Base-by-base conservation (phyloP, 169 alveolate species). In the Sarcocystis neurona region DNA sequence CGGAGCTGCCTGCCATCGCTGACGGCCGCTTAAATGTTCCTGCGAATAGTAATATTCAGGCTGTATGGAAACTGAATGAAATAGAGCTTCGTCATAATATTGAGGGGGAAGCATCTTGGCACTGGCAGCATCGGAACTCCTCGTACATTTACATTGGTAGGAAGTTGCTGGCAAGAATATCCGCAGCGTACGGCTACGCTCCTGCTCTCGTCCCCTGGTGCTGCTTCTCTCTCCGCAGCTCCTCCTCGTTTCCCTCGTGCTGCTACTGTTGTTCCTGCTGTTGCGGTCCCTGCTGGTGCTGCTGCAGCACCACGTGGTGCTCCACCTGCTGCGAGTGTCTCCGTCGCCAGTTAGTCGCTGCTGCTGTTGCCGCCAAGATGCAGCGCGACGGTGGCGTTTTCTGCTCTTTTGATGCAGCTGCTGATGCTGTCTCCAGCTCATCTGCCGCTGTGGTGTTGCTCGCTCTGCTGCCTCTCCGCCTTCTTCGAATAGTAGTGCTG, bases 31-130 rank as follows among this genome's bases (percentile, higher is more conserved):
- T 72, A 32, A 72, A 72, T 39, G 82, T 39, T 27, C 82, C 82
- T 2, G 82, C 82, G n/a, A 72, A 72, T 18, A 39, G 43, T 15
- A 87, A 87, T 56, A 87, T 77, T 43, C 80, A 66, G 30, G 85
- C 90, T 1, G 44, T 75, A 37, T 50, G 60, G 79, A 91, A 89
- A 27, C 87, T 94, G 78, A 94, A 94, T 37, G 97, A 94, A 87
- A 89, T 78, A 56, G 97, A 94, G 89, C 93, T 95, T 60, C 79
- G 92, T 82, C 88, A 91, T n/a, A 94, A 94, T 44, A 92, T 93
- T 46, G 85, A 75, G n/a, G 94, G 92, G 15, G 95, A 92, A 74
- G 87, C 94, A 1, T 95, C 97, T 6, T 95, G 97, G 97, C 97
- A 95, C 72, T 89, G 94, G 84, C 84, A 68, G 74, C 72, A 70